Conservation (phyloP, 2,329 filamentous ascomycete genomes). For the Botrytis deweyae region DNA sequence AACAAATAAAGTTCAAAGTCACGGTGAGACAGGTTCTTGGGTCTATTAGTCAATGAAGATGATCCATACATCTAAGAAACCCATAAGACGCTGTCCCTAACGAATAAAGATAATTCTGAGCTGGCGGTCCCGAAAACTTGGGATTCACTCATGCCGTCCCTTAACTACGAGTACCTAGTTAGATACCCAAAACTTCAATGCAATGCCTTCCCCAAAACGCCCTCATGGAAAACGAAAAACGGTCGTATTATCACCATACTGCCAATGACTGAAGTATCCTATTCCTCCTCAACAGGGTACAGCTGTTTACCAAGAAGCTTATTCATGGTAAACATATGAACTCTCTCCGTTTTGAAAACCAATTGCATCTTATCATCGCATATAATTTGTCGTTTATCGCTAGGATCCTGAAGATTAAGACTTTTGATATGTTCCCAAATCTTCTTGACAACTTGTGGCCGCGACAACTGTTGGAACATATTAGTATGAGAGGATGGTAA, state of each 20-base stretch:
- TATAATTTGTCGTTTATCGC: slow-evolving; percentile 85
- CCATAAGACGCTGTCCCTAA: neutral
- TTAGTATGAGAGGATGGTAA: slow-evolving; percentile 12
- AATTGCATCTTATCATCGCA: slow-evolving; percentile 91
- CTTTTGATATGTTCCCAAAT: slow-evolving; percentile 94
- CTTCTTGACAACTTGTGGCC: slow-evolving; percentile 93
- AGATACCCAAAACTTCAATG: slow-evolving; percentile 5
- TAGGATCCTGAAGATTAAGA: slow-evolving; percentile 84
- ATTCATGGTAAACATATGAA: slow-evolving; percentile 99
- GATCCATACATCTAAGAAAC: neutral
- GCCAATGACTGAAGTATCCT: neutral
- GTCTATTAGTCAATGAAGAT: neutral
- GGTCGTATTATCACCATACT: neutral
- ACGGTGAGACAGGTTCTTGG: neutral
- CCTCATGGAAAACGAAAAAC: neutral
- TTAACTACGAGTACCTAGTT: neutral
- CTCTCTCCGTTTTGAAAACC: slow-evolving; percentile 85
- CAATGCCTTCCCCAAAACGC: slow-evolving; percentile 18
- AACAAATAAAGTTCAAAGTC: neutral
- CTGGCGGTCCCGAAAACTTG: neutral
- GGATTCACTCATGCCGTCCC: neutral
- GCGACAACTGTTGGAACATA: slow-evolving; percentile 64
- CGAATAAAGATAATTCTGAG: neutral
- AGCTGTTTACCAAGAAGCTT: slow-evolving; percentile 89
- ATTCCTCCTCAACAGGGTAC: slow-evolving; percentile 73